phyloP scores from a whole-genome alignment of 768 basidiomycete species.

The Boletus huronensis region DNA sequence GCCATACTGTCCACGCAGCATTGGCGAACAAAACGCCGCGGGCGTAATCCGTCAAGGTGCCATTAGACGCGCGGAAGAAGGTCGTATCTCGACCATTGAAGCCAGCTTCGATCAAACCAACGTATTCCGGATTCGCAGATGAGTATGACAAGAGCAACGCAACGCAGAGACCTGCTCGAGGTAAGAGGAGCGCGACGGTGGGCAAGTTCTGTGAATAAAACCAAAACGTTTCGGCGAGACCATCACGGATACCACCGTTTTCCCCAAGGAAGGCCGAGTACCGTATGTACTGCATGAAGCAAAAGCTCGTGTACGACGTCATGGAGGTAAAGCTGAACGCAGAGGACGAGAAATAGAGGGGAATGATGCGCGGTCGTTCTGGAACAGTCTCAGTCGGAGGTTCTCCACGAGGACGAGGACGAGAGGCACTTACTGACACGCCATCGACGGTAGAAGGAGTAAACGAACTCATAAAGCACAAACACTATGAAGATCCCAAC shows the following conservation, averaged over 20 bases:
- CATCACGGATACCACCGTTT: slow-evolving; percentile 47
- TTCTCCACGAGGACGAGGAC: slow-evolving; percentile 16
- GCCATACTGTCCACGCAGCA: slow-evolving; percentile 78
- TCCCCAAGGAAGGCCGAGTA: slow-evolving; percentile 60
- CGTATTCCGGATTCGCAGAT: slow-evolving; percentile 43
- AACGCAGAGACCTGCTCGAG: slow-evolving; percentile 73
- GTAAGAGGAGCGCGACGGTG: slow-evolving; percentile 76
- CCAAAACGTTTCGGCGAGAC: slow-evolving; percentile 80
- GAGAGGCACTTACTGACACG: slow-evolving; percentile 61
- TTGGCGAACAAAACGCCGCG: slow-evolving; percentile 78
- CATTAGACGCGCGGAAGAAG: slow-evolving; percentile 64
- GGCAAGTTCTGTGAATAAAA: slow-evolving; percentile 83
- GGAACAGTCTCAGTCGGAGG: slow-evolving; percentile 9
- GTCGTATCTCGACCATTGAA: slow-evolving; percentile 59
- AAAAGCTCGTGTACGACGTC: slow-evolving; percentile 79
- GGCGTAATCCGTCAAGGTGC: slow-evolving; percentile 71
- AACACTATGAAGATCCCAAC: slow-evolving; percentile 71
- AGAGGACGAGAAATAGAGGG: slow-evolving; percentile 79
- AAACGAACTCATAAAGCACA: slow-evolving; percentile 73
- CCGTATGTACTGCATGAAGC: slow-evolving; percentile 79
- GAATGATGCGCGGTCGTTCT: slow-evolving; percentile 83
- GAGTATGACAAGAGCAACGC: slow-evolving; percentile 70
- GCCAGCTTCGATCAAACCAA: slow-evolving; percentile 47
- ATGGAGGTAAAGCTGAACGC: slow-evolving; percentile 73
- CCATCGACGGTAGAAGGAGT: slow-evolving; percentile 74